Percentiles rank a stretch among this genome's conserved stretches.
phyloP scores from a whole-genome alignment of 177 flowering plant species.

The Vitis hybrid region DNA sequence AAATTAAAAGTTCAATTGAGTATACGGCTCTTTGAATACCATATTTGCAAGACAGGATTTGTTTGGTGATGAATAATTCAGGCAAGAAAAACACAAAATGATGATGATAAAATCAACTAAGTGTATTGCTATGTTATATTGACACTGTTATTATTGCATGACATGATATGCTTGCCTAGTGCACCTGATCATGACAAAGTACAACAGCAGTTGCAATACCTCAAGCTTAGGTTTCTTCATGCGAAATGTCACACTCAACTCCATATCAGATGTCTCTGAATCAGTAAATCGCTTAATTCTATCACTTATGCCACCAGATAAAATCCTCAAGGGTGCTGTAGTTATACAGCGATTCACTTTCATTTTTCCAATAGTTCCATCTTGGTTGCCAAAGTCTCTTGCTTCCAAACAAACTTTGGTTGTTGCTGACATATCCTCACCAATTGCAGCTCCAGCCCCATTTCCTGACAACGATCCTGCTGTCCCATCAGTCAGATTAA shows the following conservation, averaged over 20 bases:
- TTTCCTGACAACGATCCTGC: slow-evolving; percentile 72
- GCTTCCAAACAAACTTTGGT: slow-evolving; percentile 66
- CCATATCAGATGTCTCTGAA: slow-evolving; percentile 52
- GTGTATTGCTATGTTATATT: not conserved
- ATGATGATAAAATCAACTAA: too few relatives aligned
- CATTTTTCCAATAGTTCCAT: slow-evolving; percentile 45
- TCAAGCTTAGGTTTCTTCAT: slow-evolving; percentile 46
- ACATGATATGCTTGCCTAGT: not conserved
- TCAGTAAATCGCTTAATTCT: slow-evolving; percentile 37
- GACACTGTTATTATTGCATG: not conserved
- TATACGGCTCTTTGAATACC: too few relatives aligned
- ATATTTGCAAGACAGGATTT: too few relatives aligned
- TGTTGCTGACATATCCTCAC: slow-evolving; percentile 69
- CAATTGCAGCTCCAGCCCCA: slow-evolving; percentile 67
- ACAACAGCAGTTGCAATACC: slow-evolving; percentile 32
- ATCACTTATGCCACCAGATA: slow-evolving; percentile 46
- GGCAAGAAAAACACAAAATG: too few relatives aligned
- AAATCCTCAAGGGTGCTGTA: slow-evolving; percentile 54
- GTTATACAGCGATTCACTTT: slow-evolving; percentile 55
- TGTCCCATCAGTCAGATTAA: slow-evolving; percentile 62
- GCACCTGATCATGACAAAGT: not conserved
- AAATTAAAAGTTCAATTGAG: too few relatives aligned
- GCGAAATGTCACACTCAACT: slow-evolving; percentile 63
- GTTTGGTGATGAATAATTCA: too few relatives aligned
- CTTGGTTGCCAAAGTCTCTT: slow-evolving; percentile 45